Evolutionary conservation across 352 stramenopile species (phyloP), one percentile per base, ranked within the genome.

Genomic region (Paralagenidium karlingii): DNA sequence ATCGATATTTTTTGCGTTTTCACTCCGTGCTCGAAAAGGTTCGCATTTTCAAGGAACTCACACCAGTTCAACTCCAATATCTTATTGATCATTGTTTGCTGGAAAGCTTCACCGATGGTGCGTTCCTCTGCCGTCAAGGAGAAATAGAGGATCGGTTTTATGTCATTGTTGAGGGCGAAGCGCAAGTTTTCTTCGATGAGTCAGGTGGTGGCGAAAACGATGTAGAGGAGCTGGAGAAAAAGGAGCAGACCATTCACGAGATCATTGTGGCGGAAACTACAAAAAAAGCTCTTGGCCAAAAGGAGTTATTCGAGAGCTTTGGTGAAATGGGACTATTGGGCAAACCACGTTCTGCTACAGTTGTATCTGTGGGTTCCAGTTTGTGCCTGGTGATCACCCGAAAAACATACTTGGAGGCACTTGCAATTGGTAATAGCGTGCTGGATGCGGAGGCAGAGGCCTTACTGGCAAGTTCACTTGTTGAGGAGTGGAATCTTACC

Each of bases 301-400:
- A 83, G 46, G 58, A 58, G 9, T 29, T 69, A 30, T 85, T 69
- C 27, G 58, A 86, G 46, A 63, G 75, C 24, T 86, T 89, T 45
- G 75, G 71, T 1, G 75, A 89, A 32, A 89, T 89, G 75, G 75
- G 71, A 5, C 53, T 89, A 10, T 52, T 89, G 21, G 61, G 55
- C 13, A 69, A 66, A 24, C 60, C 71, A 12, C 55, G 71, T 18
- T 68, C 70, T 0, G 57, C 75, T 0, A 45, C 60, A 16, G 71
- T 82, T 10, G 39, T 78, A 1, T 68, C 68, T 22, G 47, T 51
- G 9, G 61, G 25, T 6, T 12, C 20, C 7, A 50, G 70, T 1
- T 24, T 69, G 10, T 82, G 68, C 26, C 26, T 70, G 21, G 54
- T 67, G 16, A 56, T 85, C 52, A 66, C 54, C 2, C 65, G 70